Evolutionary conservation across 805 yeast species (phyloP).

Genomic region (Starmerella lactis-condensi): DNA sequence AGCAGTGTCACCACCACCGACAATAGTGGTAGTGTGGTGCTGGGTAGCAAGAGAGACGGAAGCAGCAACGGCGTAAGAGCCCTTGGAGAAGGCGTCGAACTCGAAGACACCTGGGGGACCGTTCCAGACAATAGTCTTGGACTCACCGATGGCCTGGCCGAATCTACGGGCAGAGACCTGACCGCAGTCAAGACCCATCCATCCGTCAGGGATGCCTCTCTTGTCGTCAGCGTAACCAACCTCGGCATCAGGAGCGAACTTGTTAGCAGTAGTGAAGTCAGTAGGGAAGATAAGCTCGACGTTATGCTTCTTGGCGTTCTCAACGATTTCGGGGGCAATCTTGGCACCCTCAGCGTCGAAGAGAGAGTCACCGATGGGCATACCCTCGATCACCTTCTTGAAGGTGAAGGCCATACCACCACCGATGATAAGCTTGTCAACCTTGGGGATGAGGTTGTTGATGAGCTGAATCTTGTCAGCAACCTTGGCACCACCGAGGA

Average conservation of each 20-base stretch:
- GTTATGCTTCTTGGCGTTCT: conserved; percentile 88
- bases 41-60: conserved; percentile 74
- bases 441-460: conserved; percentile 85
- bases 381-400: conserved; percentile 75
- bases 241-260: conserved; percentile 79
- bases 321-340: conserved; percentile 78
- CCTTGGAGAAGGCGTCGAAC: conserved; percentile 76
- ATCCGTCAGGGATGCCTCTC: conserved; percentile 83
- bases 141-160: conserved; percentile 65
- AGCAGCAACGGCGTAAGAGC: conserved; percentile 79
- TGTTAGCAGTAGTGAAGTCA: conserved; percentile 91
- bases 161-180: conserved; percentile 70
- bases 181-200: conserved; percentile 95
- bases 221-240: conserved; percentile 68
- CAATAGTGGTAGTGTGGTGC: conserved; percentile 83
- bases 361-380: conserved; percentile 80
- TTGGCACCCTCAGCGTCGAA: conserved; percentile 89
- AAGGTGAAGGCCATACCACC: conserved; percentile 99
- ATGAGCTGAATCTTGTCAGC: conserved; percentile 97
- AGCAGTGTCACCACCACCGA: conserved; percentile 99
- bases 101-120: conserved; percentile 99
- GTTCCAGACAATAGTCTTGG: conserved; percentile 98
- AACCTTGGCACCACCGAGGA: conserved; percentile 98
- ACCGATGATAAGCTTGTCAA: conserved; percentile 82
- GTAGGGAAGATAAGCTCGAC: conserved; percentile 89